Evolutionary conservation across 2,329 filamentous ascomycete species (phyloP), one percentile per base, ranked within the genome.

Genomic region (Cryphonectria radicalis): DNA sequence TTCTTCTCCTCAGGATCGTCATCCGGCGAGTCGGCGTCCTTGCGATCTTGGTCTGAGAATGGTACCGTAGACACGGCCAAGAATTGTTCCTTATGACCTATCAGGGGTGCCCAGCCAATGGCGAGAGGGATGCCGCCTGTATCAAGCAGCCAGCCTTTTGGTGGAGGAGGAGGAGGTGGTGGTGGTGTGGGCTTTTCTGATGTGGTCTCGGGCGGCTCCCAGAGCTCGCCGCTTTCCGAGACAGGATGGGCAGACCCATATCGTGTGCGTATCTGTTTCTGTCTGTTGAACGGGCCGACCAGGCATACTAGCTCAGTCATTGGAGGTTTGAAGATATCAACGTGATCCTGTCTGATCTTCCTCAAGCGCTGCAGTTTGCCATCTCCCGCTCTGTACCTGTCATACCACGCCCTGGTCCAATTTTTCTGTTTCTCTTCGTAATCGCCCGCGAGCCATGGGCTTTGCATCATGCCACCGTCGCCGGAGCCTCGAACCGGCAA

Each of bases 41-140:
- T 73, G 19, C 64, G 40, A 28, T 83, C 82, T 57, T 88, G 86
- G 68, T 89, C 87, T 0, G 80, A 78, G 70, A 85, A 83, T 0
- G 88, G 87, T 8, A 85, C 79, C 4, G 87, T 80, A 0, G 86
- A 84, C 42, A 89, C 76, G 2, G 87, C 87, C 11, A 90, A 82
- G 37, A 87, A 76, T 75, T 89, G 87, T 4, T 81, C 77, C 8
- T 78, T 75, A 25, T 79, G 76, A 13, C 78, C 78, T 3, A 77
- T 75, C 1, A 78, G 74, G 2, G 85, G 84, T 0, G 84, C 85
- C 88, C 88, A 90, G 63, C 82, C 84, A 77, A 89, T 84, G 37
- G 83, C 80, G 5, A 86, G 77, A 5, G 87, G 83, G 19, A 88
- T 81, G 66, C 88, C 87, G 14, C 86, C 87, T 0, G 84, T 81